Percentiles rank a stretch among this genome's conserved stretches.
Evolutionary conservation across 202 grass and related monocot genomes (phyloP).

Genomic region (Carex arenaria): DNA sequence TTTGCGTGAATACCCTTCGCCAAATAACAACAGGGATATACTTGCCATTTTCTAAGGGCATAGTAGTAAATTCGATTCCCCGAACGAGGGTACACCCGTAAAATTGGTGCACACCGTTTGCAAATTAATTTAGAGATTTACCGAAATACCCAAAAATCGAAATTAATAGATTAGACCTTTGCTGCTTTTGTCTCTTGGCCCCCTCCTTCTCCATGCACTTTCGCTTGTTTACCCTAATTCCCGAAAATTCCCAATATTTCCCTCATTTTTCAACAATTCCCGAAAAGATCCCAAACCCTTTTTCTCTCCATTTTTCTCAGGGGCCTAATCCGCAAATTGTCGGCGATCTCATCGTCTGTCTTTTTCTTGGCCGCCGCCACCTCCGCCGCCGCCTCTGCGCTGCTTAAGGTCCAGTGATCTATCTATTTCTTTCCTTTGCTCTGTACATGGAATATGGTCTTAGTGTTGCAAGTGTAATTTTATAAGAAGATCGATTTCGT

Average conservation of each 20-base stretch:
- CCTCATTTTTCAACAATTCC: slow-evolving; percentile 17
- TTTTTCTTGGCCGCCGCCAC: not conserved
- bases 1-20: slow-evolving; percentile 22
- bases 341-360: not conserved
- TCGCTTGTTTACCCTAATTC: slow-evolving; percentile 28
- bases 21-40: not conserved
- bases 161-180: slow-evolving; percentile 28
- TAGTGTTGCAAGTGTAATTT: not conserved
- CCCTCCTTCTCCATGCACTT: slow-evolving; percentile 21
- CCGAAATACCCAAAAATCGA: slow-evolving; percentile 19
- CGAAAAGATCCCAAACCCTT: slow-evolving; percentile 13
- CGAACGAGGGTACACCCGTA: not conserved
- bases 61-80: not conserved
- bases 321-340: slow-evolving; percentile 13
- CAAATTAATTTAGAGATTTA: slow-evolving; percentile 17
- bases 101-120: not conserved
- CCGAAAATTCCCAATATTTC: slow-evolving; percentile 20
- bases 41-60: not conserved
- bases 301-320: not conserved
- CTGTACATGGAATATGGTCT: not conserved
- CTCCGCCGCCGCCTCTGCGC: not conserved
- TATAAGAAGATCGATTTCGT: slow-evolving; percentile 8
- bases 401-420: slow-evolving; percentile 6
- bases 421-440: not conserved
- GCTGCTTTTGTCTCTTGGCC: slow-evolving; percentile 13